A percentile compares a stretch with the other conserved stretches of the same genome.
phyloP scores from a whole-genome alignment of 2,329 filamentous ascomycete species.

The Penicillium digitatum region DNA sequence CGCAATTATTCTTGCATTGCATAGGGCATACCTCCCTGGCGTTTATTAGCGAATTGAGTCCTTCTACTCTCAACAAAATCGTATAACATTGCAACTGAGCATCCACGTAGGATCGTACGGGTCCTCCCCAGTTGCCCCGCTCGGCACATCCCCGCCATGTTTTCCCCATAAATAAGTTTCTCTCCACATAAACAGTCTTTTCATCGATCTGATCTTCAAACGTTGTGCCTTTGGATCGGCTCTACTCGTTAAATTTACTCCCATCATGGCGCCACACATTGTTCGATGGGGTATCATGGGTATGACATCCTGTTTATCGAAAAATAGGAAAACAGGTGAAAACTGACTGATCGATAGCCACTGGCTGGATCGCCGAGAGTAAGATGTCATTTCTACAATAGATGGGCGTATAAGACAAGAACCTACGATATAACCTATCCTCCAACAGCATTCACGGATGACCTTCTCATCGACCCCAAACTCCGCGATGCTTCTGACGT shows the following conservation, averaged over 20 bases:
- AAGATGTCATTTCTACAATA: conserved; percentile 11
- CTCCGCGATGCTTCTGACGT: conserved; percentile 67
- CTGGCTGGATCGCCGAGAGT: conserved; percentile 44
- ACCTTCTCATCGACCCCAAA: conserved; percentile 70
- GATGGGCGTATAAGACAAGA: conserved; percentile 1
- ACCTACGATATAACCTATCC: background rate
- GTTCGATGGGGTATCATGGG: conserved; percentile 45
- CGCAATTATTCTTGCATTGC: conserved; percentile 1
- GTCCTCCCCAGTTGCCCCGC: conserved; percentile 19
- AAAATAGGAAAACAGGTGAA: background rate
- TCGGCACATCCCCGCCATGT: conserved; percentile 23
- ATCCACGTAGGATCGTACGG: background rate
- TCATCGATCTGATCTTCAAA: background rate
- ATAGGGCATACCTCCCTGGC: conserved; percentile 3
- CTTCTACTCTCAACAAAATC: background rate
- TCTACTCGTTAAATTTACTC: background rate
- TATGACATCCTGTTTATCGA: conserved; percentile 19
- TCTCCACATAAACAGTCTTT: background rate
- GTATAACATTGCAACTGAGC: background rate
- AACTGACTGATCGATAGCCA: conserved; percentile 35
- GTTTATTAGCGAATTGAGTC: conserved; percentile 6
- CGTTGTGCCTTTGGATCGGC: background rate
- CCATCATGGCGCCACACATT: conserved; percentile 35
- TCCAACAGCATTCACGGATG: conserved; percentile 61
- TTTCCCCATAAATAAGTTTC: background rate